Evolutionary conservation across 2,329 filamentous ascomycete genomes (phyloP).

Genomic region (Diaporthe vaccinii): DNA sequence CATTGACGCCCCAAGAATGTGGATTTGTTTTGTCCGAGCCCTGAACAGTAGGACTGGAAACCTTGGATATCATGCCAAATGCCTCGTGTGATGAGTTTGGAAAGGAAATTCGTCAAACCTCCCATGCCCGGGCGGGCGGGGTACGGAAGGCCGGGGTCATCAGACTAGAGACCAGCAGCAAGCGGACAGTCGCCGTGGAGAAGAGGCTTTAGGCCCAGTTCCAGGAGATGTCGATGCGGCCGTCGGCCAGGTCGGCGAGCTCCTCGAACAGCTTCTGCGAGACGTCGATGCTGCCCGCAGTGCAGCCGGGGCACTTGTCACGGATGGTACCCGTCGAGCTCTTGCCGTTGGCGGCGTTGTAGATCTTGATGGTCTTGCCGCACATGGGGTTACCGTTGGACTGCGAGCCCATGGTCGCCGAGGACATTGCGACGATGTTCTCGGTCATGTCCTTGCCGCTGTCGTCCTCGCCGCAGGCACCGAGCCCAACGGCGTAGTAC

Average conservation of each 20-base stretch:
- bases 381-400: constrained; percentile 81
- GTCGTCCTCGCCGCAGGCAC: constrained; percentile 77
- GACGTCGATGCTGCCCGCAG: constrained; percentile 36
- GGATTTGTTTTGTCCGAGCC: background rate
- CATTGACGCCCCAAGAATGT: constrained; percentile 12
- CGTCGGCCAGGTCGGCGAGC: constrained; percentile 61
- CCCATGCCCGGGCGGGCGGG: background rate
- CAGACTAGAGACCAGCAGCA: constrained; percentile 19
- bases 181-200: background rate
- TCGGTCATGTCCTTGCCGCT: constrained; percentile 65
- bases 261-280: constrained; percentile 52
- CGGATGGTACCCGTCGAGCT: constrained; percentile 42
- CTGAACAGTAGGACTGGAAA: background rate
- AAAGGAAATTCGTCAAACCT: constrained; percentile 40
- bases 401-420: constrained; percentile 70
- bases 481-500: constrained; percentile 78
- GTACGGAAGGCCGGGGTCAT: constrained; percentile 16
- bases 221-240: constrained; percentile 60
- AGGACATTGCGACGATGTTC: constrained; percentile 78
- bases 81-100: constrained; percentile 18
- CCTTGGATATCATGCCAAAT: constrained; percentile 36
- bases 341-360: constrained; percentile 45
- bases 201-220: constrained; percentile 33
- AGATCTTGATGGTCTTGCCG: constrained; percentile 62
- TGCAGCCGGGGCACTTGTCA: constrained; percentile 43